Conservation (phyloP, 1,139 yeast species). For the Debaryomycetaceae sp. region DNA sequence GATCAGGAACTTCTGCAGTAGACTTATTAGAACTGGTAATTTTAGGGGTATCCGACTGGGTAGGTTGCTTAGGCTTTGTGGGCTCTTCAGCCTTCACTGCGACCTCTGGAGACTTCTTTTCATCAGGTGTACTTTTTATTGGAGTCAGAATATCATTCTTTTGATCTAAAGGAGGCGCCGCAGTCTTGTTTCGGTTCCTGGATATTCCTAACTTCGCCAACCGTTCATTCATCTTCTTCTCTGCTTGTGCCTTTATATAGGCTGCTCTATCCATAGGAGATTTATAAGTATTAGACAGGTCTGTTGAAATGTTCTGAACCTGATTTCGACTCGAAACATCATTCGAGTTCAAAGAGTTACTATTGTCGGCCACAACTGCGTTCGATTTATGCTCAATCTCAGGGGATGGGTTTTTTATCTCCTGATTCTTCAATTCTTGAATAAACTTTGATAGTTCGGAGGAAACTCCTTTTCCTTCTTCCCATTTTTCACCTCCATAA, state of each 20-base stretch:
- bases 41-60: neutral
- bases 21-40: neutral
- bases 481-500: slow-evolving; percentile 73
- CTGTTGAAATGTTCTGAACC: slow-evolving; percentile 4
- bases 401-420: neutral
- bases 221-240: slow-evolving; percentile 83
- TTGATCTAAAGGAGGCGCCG: slow-evolving; percentile 1
- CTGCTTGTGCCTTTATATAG: slow-evolving; percentile 86
- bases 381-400: neutral
- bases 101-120: neutral
- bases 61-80: neutral
- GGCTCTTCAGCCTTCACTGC: neutral
- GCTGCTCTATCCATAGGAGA: slow-evolving; percentile 72
- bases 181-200: slow-evolving; percentile 25
- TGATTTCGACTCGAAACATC: neutral
- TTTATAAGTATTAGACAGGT: slow-evolving; percentile 16
- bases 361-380: neutral
- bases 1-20: neutral
- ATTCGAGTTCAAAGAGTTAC: neutral
- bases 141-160: neutral
- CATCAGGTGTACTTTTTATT: neutral
- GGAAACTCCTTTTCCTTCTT: slow-evolving; percentile 74
- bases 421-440: slow-evolving; percentile 39
- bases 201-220: slow-evolving; percentile 81
- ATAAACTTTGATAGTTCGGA: slow-evolving; percentile 63